Evolutionary conservation across 768 basidiomycete genomes (phyloP), one percentile per base, ranked within the genome.

Genomic region (Hericium rajendrae): DNA sequence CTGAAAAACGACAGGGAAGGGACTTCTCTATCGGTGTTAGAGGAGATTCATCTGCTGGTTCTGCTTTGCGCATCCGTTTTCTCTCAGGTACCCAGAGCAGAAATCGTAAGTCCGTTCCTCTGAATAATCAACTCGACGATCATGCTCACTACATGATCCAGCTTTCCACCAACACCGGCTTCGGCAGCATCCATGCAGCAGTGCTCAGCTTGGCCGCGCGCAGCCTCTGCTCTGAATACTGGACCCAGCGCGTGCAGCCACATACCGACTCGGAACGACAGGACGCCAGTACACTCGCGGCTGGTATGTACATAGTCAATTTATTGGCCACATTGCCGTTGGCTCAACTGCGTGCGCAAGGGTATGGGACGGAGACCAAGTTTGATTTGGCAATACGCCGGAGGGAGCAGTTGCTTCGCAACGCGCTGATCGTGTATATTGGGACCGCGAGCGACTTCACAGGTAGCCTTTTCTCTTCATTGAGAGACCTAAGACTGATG

Each of bases 111-210:
- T 75, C 13, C 15, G 10, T 1, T 26, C 3, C 11, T 51, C 16
- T 26, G 26, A 26, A 26, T 4, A 40, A 41, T 28, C 16, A 51
- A 24, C 57, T 48, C n/a, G 4, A 11, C 16, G 38, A 13, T 11
- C 12, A 48, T 49, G 26, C 6, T 51, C 6, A 56, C 6, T 24
- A 13, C 6, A 41, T 8, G 24, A 28, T 28, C 0, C 51, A 83
- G 81, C 67, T 76, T 51, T 78, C 81, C n/a, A 76, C 82, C 22
- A 84, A 80, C 59, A 79, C 89, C 1, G 88, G 90, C 4, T 95
- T 91, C 65, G 94, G 94, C 3, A 83, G 84, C 0, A 79, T 95
- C 49, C 94, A 98, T 65, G 75, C 82, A 1, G 86, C 90, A 1
- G 81, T 94, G 39, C 74, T 94, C 10, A 76, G 79, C 16, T 73